These are phyloP conservation scores for Nicotiana knightiana DNA, from an alignment of 257 asterid species.

Conservation along the genomic window DNA sequence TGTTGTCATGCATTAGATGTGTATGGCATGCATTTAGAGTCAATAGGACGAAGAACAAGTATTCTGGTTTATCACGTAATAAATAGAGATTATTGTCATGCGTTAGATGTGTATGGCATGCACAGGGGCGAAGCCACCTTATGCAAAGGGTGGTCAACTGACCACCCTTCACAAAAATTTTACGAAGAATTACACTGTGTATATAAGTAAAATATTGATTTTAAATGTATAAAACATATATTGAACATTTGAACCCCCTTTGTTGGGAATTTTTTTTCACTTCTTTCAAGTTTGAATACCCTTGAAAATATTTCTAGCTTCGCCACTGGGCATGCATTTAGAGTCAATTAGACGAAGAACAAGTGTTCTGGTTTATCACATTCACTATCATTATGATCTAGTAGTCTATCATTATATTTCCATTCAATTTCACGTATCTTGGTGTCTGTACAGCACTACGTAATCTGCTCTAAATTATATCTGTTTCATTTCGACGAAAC, in stretches of 20 bases:
- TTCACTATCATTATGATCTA: neutral
- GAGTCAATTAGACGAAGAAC: neutral
- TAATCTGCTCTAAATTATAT: neutral
- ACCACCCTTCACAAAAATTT: too few relatives aligned
- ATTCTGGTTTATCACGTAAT: neutral
- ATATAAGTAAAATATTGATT: too few relatives aligned
- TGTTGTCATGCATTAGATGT: neutral
- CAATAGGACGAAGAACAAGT: neutral
- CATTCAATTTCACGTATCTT: neutral
- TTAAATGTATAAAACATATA: too few relatives aligned
- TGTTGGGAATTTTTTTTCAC: too few relatives aligned
- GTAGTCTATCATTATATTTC: neutral
- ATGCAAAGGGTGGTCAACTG: too few relatives aligned
- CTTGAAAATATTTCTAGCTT: too few relatives aligned
- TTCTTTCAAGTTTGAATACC: too few relatives aligned
- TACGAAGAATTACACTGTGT: too few relatives aligned
- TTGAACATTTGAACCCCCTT: too few relatives aligned
- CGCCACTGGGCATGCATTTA: neutral
- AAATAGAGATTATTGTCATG: neutral
- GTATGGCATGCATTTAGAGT: neutral
- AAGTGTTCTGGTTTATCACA: neutral
- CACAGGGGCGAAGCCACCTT: neutral
- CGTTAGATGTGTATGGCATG: neutral
- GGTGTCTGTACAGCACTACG: neutral
- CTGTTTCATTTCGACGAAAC: neutral